Evolutionary conservation across 768 basidiomycete genomes (phyloP).

Genomic region (Lactifluus pinguis): DNA sequence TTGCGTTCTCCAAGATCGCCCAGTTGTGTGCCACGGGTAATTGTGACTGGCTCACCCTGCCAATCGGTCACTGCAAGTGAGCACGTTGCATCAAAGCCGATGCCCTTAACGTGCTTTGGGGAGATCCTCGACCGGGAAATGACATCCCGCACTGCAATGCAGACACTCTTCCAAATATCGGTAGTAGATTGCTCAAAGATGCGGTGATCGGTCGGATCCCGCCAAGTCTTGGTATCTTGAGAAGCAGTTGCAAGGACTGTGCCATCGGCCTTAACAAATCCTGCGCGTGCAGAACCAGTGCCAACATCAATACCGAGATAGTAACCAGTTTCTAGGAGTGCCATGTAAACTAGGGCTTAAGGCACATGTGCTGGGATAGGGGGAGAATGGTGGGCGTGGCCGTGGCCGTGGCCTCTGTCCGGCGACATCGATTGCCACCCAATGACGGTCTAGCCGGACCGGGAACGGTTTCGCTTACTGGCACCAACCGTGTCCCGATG

Average conservation of each 20-base stretch:
- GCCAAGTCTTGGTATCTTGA: slow-evolving; percentile 76
- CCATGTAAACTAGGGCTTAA: slow-evolving; percentile 24
- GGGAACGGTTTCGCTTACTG: too few relatives aligned
- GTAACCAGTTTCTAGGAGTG: slow-evolving; percentile 29
- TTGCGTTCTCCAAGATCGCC: slow-evolving; percentile 70
- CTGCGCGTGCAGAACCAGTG: slow-evolving; percentile 88
- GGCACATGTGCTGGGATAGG: not conserved
- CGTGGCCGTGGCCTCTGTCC: too few relatives aligned
- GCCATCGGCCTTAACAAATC: slow-evolving; percentile 63
- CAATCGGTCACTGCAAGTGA: slow-evolving; percentile 81
- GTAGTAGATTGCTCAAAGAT: slow-evolving; percentile 95
- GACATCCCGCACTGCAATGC: slow-evolving; percentile 51
- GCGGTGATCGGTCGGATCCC: slow-evolving; percentile 73
- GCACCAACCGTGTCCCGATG: too few relatives aligned
- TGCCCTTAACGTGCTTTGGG: slow-evolving; percentile 62
- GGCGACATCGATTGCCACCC: too few relatives aligned
- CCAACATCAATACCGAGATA: slow-evolving; percentile 82
- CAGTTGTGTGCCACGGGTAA: slow-evolving; percentile 59
- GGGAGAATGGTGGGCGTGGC: too few relatives aligned
- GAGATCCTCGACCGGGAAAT: slow-evolving; percentile 47
- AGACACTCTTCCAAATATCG: slow-evolving; percentile 77
- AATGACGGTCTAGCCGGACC: too few relatives aligned
- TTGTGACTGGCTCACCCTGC: slow-evolving; percentile 61
- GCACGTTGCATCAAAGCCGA: slow-evolving; percentile 96
- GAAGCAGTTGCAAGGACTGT: slow-evolving; percentile 69